These are phyloP conservation scores for Clarireedia homoeocarpa DNA, from an alignment of 2,329 filamentous ascomycete species.

Conservation along the genomic window DNA sequence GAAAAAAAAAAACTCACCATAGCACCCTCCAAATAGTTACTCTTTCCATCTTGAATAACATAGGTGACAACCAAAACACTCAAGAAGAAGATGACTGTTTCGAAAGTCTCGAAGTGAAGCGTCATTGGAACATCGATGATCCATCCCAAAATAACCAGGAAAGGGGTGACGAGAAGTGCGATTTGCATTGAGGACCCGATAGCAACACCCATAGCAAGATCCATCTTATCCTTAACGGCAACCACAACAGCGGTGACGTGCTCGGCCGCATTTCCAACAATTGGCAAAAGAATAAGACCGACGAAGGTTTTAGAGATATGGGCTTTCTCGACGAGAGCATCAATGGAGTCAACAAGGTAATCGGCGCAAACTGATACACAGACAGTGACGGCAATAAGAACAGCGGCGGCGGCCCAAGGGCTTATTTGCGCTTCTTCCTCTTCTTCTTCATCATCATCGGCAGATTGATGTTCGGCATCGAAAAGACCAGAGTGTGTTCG, in stretches of 20 bases:
- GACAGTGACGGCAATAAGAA: constrained; percentile 59
- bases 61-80: constrained; percentile 69
- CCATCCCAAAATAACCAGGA: constrained; percentile 73
- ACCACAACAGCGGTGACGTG: constrained; percentile 74
- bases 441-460: constrained; percentile 12
- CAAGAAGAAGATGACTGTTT: constrained; percentile 70
- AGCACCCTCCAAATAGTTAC: constrained; percentile 78
- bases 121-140: constrained; percentile 60
- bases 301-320: constrained; percentile 74
- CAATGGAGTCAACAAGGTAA: constrained; percentile 68
- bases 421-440: constrained; percentile 4
- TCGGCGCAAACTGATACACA: constrained; percentile 67
- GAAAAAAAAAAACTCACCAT: constrained; percentile 39
- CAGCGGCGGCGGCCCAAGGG: constrained; percentile 29
- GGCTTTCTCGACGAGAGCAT: constrained; percentile 57
- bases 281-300: constrained; percentile 68
- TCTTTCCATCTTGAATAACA: constrained; percentile 72
- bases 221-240: constrained; percentile 67
- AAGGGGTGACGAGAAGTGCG: constrained; percentile 70
- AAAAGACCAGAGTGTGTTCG: constrained; percentile 67
- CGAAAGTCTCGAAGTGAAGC: constrained; percentile 72
- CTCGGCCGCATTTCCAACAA: constrained; percentile 72
- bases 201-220: constrained; percentile 67
- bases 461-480: constrained; percentile 40
- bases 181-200: constrained; percentile 78